Conservation (phyloP, 257 asterid genomes). For the Eustoma russellianum region DNA sequence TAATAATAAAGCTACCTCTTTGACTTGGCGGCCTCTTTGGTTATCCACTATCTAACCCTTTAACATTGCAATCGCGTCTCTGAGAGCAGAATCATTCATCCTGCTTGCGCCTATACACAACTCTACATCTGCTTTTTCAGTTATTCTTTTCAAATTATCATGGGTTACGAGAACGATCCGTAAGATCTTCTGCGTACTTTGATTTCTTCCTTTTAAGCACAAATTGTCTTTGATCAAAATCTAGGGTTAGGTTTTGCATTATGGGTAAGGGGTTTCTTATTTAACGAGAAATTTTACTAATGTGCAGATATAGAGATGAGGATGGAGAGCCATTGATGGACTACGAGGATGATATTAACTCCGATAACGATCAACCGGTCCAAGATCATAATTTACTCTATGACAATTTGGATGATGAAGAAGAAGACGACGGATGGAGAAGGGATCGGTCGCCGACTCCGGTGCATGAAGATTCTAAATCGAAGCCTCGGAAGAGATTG, state of each 20-base stretch:
- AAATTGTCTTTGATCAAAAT: not conserved
- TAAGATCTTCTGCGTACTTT: conserved; percentile 20
- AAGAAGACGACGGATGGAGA: conserved; percentile 26
- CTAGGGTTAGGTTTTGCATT: conserved; percentile 17
- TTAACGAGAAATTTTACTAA: not conserved
- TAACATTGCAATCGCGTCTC: not conserved
- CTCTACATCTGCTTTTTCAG: not conserved
- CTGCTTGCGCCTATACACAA: not conserved
- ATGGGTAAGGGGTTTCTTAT: not conserved
- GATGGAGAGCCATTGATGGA: conserved; percentile 96
- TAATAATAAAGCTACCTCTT: too few species aligned
- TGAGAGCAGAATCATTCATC: not conserved
- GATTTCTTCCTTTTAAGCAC: not conserved
- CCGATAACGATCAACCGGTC: conserved; percentile 56
- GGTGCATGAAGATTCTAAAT: conserved; percentile 40
- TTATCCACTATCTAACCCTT: not conserved
- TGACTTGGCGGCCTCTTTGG: too few species aligned
- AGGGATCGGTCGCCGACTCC: conserved; percentile 65
- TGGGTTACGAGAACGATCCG: conserved; percentile 66
- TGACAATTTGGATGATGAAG: conserved; percentile 32
- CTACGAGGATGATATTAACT: conserved; percentile 55
- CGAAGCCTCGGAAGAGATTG: conserved; percentile 73
- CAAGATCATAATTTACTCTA: conserved; percentile 24
- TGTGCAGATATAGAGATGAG: conserved; percentile 66
- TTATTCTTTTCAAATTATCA: not conserved